Evolutionary conservation across 495 filamentous ascomycete genomes (phyloP).

Genomic region (Penicillium salamii): DNA sequence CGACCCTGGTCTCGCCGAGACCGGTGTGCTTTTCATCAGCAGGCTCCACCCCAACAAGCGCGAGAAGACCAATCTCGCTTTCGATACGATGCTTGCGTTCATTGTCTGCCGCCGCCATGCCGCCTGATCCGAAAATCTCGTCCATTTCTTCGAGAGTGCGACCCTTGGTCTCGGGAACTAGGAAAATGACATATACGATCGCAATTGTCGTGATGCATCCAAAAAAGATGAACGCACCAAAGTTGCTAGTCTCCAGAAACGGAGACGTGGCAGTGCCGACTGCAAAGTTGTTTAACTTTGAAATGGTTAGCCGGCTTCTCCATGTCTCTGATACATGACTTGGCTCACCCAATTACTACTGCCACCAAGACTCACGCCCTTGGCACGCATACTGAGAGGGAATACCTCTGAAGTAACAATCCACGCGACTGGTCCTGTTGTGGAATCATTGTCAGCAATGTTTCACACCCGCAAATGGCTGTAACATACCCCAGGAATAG

Average conservation of each 20-base stretch:
- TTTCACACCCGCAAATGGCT: background rate
- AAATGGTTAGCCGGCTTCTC: no score
- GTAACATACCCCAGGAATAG: slow-evolving; percentile 38
- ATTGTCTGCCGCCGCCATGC: slow-evolving; percentile 32
- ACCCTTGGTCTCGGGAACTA: slow-evolving; percentile 57
- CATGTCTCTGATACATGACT: background rate
- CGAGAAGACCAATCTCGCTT: slow-evolving; percentile 32
- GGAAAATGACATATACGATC: slow-evolving; percentile 46
- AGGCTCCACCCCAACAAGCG: slow-evolving; percentile 25
- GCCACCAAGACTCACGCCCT: slow-evolving; percentile 41
- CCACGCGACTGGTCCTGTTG: slow-evolving; percentile 41
- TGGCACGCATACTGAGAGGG: slow-evolving; percentile 43
- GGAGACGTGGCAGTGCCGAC: slow-evolving; percentile 40
- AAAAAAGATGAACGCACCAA: slow-evolving; percentile 48
- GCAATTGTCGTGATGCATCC: slow-evolving; percentile 46
- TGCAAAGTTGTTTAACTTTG: slow-evolving; percentile 52
- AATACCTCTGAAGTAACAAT: slow-evolving; percentile 46
- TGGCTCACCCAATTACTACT: slow-evolving; percentile 42
- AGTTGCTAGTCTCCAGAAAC: slow-evolving; percentile 32
- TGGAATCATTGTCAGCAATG: slow-evolving; percentile 2
- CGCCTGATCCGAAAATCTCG: slow-evolving; percentile 44
- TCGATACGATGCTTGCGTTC: slow-evolving; percentile 33
- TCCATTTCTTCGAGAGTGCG: slow-evolving; percentile 58
- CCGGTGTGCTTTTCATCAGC: slow-evolving; percentile 10
- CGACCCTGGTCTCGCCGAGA: background rate